A percentile compares a stretch with the other conserved stretches of the same genome.
phyloP scores from a whole-genome alignment of 257 asterid species.

The Solanum medicagineum region DNA sequence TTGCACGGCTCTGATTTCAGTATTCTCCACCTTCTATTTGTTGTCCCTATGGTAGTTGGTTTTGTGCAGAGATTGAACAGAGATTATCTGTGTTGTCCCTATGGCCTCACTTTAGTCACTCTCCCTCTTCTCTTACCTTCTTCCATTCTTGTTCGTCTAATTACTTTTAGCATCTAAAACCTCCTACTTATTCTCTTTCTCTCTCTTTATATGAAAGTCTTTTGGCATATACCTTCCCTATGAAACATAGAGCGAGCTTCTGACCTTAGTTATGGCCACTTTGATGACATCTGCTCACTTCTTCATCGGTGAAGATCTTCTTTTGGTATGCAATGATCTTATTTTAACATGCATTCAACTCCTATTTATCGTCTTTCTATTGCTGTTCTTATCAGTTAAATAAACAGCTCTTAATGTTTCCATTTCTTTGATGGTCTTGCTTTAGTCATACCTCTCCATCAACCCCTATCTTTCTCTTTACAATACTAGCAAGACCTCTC shows the following conservation, averaged over 20 bases:
- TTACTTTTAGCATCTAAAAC: neutral
- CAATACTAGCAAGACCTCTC: neutral
- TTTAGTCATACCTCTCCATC: neutral
- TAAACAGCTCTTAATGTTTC: neutral
- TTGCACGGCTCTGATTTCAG: neutral
- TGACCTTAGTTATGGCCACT: neutral
- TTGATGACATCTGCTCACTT: neutral
- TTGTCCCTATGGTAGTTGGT: neutral
- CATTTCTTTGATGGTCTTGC: neutral
- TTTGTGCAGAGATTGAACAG: neutral
- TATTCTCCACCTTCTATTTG: neutral
- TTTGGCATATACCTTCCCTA: neutral
- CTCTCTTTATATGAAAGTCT: neutral
- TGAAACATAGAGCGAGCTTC: neutral
- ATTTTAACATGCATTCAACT: neutral
- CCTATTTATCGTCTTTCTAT: neutral
- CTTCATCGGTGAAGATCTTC: neutral
- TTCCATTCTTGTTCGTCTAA: neutral
- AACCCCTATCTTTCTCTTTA: neutral
- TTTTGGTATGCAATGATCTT: neutral
- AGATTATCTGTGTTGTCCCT: neutral
- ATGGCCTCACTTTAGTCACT: neutral
- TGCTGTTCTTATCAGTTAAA: neutral
- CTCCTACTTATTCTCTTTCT: neutral
- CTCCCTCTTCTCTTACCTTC: neutral